phyloP scores from a whole-genome alignment of 805 yeast genomes.

The Monosporozyma siamensis region DNA sequence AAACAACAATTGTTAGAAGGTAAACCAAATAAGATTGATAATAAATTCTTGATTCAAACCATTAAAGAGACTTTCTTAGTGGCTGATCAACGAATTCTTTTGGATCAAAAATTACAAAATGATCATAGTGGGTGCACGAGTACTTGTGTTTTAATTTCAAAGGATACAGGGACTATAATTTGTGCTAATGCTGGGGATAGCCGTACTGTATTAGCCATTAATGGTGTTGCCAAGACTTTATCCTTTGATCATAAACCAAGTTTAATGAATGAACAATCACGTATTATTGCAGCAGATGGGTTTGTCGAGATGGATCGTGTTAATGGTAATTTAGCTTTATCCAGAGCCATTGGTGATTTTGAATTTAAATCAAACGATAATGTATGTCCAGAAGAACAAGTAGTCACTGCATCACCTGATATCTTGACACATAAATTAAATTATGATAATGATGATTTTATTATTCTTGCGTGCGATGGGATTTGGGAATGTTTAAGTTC shows the following conservation, averaged over 20 bases:
- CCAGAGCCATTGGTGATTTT: slow-evolving; percentile 77
- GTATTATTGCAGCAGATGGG: slow-evolving; percentile 97
- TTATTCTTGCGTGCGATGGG: slow-evolving; percentile 94
- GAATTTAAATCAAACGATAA: slow-evolving; percentile 67
- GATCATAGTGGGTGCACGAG: slow-evolving; percentile 97
- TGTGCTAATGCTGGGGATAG: slow-evolving; percentile 98
- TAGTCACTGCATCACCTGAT: slow-evolving; percentile 91
- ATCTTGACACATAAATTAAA: slow-evolving; percentile 67
- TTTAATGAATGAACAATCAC: slow-evolving; percentile 81
- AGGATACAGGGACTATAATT: slow-evolving; percentile 34
- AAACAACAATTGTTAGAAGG: slow-evolving; percentile 37
- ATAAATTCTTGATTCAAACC: slow-evolving; percentile 15
- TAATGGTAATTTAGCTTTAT: slow-evolving; percentile 88
- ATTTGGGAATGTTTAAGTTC: slow-evolving; percentile 96
- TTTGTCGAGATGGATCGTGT: slow-evolving; percentile 93
- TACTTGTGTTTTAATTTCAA: slow-evolving; percentile 71
- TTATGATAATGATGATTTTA: slow-evolving; percentile 67
- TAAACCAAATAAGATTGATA: background rate
- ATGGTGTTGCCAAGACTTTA: slow-evolving; percentile 78
- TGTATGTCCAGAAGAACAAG: slow-evolving; percentile 90
- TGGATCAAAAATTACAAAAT: slow-evolving; percentile 52
- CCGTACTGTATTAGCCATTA: slow-evolving; percentile 77
- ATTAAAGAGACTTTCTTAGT: slow-evolving; percentile 63
- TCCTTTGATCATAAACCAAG: slow-evolving; percentile 87
- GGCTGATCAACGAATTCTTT: slow-evolving; percentile 72